A percentile compares a stretch with the other conserved stretches of the same genome.
Conservation (phyloP, 2,329 filamentous ascomycete species). For the Anisogramma anomala region DNA sequence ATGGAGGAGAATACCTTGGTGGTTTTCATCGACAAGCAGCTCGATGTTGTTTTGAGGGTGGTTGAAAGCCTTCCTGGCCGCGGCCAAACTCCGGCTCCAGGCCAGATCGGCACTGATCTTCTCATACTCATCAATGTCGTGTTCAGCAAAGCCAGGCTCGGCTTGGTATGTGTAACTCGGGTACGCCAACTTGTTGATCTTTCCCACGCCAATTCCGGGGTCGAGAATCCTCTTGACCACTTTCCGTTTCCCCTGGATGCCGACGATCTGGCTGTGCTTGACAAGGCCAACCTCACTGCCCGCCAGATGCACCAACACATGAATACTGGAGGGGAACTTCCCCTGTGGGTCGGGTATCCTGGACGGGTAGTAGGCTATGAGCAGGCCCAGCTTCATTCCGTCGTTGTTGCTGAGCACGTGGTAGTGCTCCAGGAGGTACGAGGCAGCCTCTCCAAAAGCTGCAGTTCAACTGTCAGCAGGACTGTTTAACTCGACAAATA, state of each 20-base stretch:
- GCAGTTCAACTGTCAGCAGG: background rate
- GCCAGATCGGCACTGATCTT: slow-evolving; percentile 52
- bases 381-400: slow-evolving; percentile 30
- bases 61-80: slow-evolving; percentile 51
- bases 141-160: slow-evolving; percentile 59
- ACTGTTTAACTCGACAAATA: background rate
- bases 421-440: slow-evolving; percentile 32
- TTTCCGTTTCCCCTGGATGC: slow-evolving; percentile 33
- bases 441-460: slow-evolving; percentile 34
- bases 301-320: slow-evolving; percentile 30
- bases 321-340: slow-evolving; percentile 28
- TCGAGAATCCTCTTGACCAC: slow-evolving; percentile 24
- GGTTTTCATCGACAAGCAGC: slow-evolving; percentile 53
- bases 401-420: slow-evolving; percentile 33
- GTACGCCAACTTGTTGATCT: slow-evolving; percentile 26
- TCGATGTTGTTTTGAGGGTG: slow-evolving; percentile 44
- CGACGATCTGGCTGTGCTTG: slow-evolving; percentile 31
- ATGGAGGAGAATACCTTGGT: slow-evolving; percentile 36
- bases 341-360: slow-evolving; percentile 31
- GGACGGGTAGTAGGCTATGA: slow-evolving; percentile 35
- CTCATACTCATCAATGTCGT: slow-evolving; percentile 57
- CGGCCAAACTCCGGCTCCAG: slow-evolving; percentile 52
- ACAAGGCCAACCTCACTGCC: slow-evolving; percentile 30
- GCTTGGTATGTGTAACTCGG: slow-evolving; percentile 32
- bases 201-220: slow-evolving; percentile 27